Evolutionary conservation across 2,329 filamentous ascomycete species (phyloP).

Genomic region (Cadophora luteo-olivacea): DNA sequence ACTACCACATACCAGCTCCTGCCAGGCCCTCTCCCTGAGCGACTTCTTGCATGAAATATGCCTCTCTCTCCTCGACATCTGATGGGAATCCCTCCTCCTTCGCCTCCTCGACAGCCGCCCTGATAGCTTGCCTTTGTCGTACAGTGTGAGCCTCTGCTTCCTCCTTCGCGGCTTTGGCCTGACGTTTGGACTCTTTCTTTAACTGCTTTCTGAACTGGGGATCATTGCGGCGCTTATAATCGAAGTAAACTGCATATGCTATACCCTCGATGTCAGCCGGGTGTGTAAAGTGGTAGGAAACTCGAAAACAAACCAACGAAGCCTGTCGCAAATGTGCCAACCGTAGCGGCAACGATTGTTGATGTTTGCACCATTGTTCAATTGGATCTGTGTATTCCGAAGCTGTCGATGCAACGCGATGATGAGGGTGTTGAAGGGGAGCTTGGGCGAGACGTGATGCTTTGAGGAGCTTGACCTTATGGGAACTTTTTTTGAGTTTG

Average conservation of each 20-base stretch:
- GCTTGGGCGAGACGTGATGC: conserved; percentile 17
- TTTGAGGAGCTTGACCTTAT: conserved; percentile 5
- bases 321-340: conserved; percentile 65
- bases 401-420: conserved; percentile 16
- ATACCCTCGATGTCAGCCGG: conserved; percentile 36
- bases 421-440: conserved; percentile 21
- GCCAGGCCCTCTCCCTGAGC: conserved; percentile 85
- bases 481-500: conserved; percentile 18
- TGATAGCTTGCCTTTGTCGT: conserved; percentile 76
- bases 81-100: conserved; percentile 91
- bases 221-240: conserved; percentile 68
- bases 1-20: conserved; percentile 70
- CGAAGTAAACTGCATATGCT: conserved; percentile 74
- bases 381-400: conserved; percentile 14
- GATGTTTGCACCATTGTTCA: conserved; percentile 55
- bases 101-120: conserved; percentile 76
- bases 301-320: conserved; percentile 57
- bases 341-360: conserved; percentile 65
- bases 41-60: conserved; percentile 96
- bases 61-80: conserved; percentile 91
- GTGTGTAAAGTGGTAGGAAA: conserved; percentile 3
- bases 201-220: conserved; percentile 70
- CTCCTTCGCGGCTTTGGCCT: conserved; percentile 75
- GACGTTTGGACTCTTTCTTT: conserved; percentile 77
- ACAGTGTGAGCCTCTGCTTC: conserved; percentile 69